Evolutionary conservation across 1,139 yeast genomes (phyloP), one percentile per base, ranked within the genome.

Genomic region (Blastobotrys proliferans): DNA sequence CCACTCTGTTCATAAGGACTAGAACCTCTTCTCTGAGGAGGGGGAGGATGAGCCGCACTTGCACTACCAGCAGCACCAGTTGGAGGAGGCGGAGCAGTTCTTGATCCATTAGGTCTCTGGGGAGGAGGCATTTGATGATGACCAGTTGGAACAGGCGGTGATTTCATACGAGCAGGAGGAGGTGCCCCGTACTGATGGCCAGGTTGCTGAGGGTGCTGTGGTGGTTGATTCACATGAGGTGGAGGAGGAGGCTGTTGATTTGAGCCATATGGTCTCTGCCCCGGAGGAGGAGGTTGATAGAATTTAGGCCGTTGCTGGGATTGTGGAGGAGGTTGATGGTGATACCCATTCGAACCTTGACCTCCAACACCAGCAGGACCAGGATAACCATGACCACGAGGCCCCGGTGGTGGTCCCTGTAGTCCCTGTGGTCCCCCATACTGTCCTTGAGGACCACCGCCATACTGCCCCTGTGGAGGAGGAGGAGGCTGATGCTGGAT

Each of bases 91-190:
- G 27, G 38, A 24, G 26, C 10, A 24, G 10, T 11, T 24, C 11
- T 8, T 24, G 26, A 11, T 9, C 26, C 26, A 24, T 24, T 24
- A 24, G 8, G n/a, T n/a, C n/a, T n/a, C n/a, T n/a, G 26, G 8
- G 26, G 42, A 10, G 45, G 42, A 19, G 42, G 40, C 18, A 35
- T 39, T 35, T 40, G 14, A n/a, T 24, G 20, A 6, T n/a, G 41
- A 33, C n/a, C 22, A 10, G 35, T 28, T 6, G 28, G 22, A 28
- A 11, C 10, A 24, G 26, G 26, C 35, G 18, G 35, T 22, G 13
- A 21, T 14, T 4, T n/a, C n/a, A n/a, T n/a, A n/a, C n/a, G n/a
- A n/a, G n/a, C n/a, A n/a, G n/a, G n/a, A n/a, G n/a, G n/a, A n/a
- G n/a, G n/a, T n/a, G n/a, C n/a, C n/a, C n/a, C n/a, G n/a, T n/a